A percentile compares a stretch with the other conserved stretches of the same genome.
Conservation (phyloP, 2,329 filamentous ascomycete genomes). For the Lecanicillium sp. region DNA sequence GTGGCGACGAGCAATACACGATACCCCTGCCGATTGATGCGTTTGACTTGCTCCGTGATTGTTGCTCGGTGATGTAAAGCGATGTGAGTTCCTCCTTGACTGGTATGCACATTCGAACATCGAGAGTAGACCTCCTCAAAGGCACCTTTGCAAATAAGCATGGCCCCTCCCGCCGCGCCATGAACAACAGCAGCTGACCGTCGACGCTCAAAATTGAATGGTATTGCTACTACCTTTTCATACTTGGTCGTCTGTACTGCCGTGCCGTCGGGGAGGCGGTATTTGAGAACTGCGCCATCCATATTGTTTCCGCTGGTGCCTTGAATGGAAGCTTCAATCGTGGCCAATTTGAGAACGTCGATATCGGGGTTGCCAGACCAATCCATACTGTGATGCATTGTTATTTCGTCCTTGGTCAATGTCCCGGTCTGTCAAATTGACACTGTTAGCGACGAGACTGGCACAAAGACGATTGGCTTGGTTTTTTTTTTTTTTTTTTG, state of each 20-base stretch:
- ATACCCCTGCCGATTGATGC: slow-evolving; percentile 14
- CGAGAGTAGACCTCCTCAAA: slow-evolving; percentile 19
- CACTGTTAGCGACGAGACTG: background rate
- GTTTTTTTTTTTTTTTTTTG: no score
- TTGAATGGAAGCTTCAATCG: slow-evolving; percentile 17
- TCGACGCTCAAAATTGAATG: slow-evolving; percentile 19
- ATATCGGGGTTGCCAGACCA: slow-evolving; percentile 11
- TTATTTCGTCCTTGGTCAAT: slow-evolving; percentile 21
- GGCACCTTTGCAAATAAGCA: slow-evolving; percentile 21
- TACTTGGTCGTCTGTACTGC: slow-evolving; percentile 13
- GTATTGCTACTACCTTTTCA: slow-evolving; percentile 15
- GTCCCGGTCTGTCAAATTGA: slow-evolving; percentile 15
- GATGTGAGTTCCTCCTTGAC: slow-evolving; percentile 10
- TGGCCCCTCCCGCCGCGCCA: slow-evolving; percentile 14
- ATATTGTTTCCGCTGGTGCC: slow-evolving; percentile 20
- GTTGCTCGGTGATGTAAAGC: slow-evolving; percentile 10
- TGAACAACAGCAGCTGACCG: slow-evolving; percentile 15
- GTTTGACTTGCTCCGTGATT: slow-evolving; percentile 10
- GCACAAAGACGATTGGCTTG: no score
- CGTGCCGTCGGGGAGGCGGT: slow-evolving; percentile 9
- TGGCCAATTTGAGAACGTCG: slow-evolving; percentile 17
- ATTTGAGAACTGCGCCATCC: slow-evolving; percentile 16
- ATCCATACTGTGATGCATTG: slow-evolving; percentile 15
- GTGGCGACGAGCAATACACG: slow-evolving; percentile 17
- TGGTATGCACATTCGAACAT: slow-evolving; percentile 13